phyloP scores from a whole-genome alignment of 2,329 filamentous ascomycete genomes.

The Microsporum ferrugineum region DNA sequence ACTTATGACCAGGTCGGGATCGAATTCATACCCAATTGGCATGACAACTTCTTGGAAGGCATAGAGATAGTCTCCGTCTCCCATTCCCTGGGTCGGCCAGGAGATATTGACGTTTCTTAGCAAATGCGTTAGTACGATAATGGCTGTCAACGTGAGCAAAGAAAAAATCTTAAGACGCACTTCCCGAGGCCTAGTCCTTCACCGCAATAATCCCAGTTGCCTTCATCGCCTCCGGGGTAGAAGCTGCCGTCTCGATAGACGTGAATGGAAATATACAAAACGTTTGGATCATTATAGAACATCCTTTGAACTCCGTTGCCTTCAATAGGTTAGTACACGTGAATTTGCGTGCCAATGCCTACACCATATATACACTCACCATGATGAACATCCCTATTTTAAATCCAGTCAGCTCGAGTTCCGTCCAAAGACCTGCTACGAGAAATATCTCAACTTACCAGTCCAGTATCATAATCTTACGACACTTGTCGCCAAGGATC shows the following conservation, averaged over 20 bases:
- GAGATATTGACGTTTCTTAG: constrained; percentile 54
- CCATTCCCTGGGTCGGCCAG: constrained; percentile 65
- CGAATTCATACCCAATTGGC: constrained; percentile 87
- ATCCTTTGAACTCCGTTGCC: constrained; percentile 94
- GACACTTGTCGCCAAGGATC: constrained; percentile 66
- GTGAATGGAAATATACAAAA: constrained; percentile 90
- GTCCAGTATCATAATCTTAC: constrained; percentile 85
- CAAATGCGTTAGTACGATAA: too few relatives aligned
- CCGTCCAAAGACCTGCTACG: neutral
- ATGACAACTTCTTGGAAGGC: constrained; percentile 94
- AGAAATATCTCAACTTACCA: constrained; percentile 53
- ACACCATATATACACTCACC: constrained; percentile 27
- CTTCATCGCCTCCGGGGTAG: constrained; percentile 58
- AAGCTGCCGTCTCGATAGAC: constrained; percentile 75
- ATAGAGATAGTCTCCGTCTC: constrained; percentile 91
- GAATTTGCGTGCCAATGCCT: neutral
- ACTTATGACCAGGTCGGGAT: constrained; percentile 81
- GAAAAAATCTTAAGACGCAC: constrained; percentile 22
- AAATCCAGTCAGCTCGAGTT: constrained; percentile 5
- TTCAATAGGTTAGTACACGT: constrained; percentile 21
- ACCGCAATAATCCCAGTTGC: constrained; percentile 50
- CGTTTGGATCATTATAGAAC: constrained; percentile 87
- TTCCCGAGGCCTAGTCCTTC: constrained; percentile 46
- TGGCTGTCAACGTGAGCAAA: constrained; percentile 16
- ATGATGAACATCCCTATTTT: constrained; percentile 53